phyloP scores from a whole-genome alignment of 208 protist genomes.

The Acanthamoeba polyphaga region DNA sequence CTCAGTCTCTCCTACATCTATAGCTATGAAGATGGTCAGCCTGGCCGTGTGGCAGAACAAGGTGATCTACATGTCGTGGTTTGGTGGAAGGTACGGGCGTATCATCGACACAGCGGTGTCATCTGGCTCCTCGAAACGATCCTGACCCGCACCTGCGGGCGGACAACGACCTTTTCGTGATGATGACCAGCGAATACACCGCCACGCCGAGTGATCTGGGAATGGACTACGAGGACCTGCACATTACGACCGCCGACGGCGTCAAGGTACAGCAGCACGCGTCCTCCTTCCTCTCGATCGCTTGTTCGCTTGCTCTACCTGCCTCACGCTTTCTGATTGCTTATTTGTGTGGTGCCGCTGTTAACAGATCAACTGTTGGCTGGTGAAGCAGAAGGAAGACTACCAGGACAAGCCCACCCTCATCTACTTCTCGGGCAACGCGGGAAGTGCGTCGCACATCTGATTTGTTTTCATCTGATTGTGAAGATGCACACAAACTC shows the following conservation, averaged over 20 bases:
- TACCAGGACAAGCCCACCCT: conserved; percentile 26
- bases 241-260: conserved; percentile 17
- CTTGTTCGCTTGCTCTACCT: background rate
- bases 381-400: conserved; percentile 48
- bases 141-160: background rate
- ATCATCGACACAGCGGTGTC: background rate
- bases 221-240: conserved; percentile 61
- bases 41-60: conserved; percentile 54
- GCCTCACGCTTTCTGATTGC: background rate
- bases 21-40: conserved; percentile 47
- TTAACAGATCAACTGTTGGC: conserved; percentile 26
- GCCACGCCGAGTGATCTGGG: conserved; percentile 18
- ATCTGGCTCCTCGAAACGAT: background rate
- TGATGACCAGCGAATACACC: background rate
- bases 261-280: background rate
- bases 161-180: background rate
- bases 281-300: background rate
- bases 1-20: background rate
- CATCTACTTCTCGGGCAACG: conserved; percentile 68
- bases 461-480: background rate
- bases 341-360: background rate
- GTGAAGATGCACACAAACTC: background rate
- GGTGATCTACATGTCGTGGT: conserved; percentile 73
- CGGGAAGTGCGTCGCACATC: conserved; percentile 13
- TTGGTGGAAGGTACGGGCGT: conserved; percentile 11